Percentiles rank a stretch among this genome's conserved stretches.
Conservation (phyloP, 169 alveolate genomes). For the Cryptosporidium viatorum region DNA sequence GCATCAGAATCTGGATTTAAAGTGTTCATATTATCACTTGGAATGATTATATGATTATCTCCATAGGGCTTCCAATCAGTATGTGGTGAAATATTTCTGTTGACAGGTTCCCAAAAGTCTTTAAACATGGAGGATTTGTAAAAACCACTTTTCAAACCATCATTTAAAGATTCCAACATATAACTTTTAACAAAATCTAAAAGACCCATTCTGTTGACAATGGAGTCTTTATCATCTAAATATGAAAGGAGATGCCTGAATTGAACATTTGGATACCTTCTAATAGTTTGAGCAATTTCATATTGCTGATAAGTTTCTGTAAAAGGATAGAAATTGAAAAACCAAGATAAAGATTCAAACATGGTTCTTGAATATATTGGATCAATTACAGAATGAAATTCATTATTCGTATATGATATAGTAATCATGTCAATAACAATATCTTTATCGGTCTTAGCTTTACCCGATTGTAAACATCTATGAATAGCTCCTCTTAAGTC, state of each 20-base stretch:
- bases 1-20: constrained; percentile 56
- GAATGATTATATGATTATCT: not conserved
- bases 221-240: constrained; percentile 11
- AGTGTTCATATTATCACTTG: not conserved
- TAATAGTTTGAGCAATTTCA: constrained; percentile 58
- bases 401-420: constrained; percentile 17
- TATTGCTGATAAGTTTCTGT: constrained; percentile 26
- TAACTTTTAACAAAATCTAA: constrained; percentile 3
- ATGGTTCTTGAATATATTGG: constrained; percentile 1
- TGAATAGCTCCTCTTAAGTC: constrained; percentile 16
- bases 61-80: constrained; percentile 36
- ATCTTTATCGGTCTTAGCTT: constrained; percentile 64
- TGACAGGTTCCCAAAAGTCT: constrained; percentile 14
- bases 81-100: not conserved
- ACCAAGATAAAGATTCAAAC: constrained; percentile 36
- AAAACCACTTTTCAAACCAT: constrained; percentile 45
- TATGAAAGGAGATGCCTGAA: constrained; percentile 41
- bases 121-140: constrained; percentile 2
- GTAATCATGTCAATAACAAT: constrained; percentile 44
- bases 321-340: not conserved
- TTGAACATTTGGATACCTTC: constrained; percentile 58
- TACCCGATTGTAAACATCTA: constrained; percentile 61
- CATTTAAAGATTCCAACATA: not conserved
- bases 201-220: not conserved
- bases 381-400: not conserved